Percentiles rank a stretch among this genome's conserved stretches.
These are phyloP conservation scores for Flueggea neowawraea DNA, from an alignment of 441 rosid genomes.

Conservation along the genomic window DNA sequence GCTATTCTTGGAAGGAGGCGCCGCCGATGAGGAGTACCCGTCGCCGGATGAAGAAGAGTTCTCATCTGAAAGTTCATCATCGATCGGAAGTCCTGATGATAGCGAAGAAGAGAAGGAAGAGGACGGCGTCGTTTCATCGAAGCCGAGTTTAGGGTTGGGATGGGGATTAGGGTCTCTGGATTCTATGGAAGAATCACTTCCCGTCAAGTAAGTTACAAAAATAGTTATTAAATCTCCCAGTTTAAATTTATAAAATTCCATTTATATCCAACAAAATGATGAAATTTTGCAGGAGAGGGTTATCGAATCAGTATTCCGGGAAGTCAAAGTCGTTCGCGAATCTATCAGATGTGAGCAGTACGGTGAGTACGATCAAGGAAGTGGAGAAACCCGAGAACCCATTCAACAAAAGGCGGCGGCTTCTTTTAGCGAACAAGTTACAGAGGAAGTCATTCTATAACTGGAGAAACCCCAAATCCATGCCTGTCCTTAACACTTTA, in stretches of 20 bases:
- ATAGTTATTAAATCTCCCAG: too few relatives aligned
- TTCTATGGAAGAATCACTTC: conserved; percentile 70
- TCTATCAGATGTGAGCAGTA: conserved; percentile 30
- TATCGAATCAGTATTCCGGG: conserved; percentile 70
- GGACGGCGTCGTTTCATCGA: conserved; percentile 37
- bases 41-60: conserved; percentile 11
- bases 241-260: too few relatives aligned
- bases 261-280: too few relatives aligned
- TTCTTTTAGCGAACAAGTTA: conserved; percentile 39
- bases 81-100: conserved; percentile 63
- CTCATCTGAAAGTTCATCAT: conserved; percentile 53
- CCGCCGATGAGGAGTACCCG: conserved; percentile 8
- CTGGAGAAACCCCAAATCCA: conserved; percentile 45
- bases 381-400: conserved; percentile 67
- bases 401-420: conserved; percentile 60
- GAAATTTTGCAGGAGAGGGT: conserved; percentile 41
- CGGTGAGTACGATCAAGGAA: conserved; percentile 35
- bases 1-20: conserved; percentile 23
- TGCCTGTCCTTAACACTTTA: conserved; percentile 50
- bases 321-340: conserved; percentile 78
- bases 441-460: conserved; percentile 34
- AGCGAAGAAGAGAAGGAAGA: conserved; percentile 49
- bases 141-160: conserved; percentile 14
- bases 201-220: conserved; percentile 44
- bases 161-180: conserved; percentile 31